phyloP scores from a whole-genome alignment of 2,329 filamentous ascomycete species.

The Chaetomiaceae sp. region DNA sequence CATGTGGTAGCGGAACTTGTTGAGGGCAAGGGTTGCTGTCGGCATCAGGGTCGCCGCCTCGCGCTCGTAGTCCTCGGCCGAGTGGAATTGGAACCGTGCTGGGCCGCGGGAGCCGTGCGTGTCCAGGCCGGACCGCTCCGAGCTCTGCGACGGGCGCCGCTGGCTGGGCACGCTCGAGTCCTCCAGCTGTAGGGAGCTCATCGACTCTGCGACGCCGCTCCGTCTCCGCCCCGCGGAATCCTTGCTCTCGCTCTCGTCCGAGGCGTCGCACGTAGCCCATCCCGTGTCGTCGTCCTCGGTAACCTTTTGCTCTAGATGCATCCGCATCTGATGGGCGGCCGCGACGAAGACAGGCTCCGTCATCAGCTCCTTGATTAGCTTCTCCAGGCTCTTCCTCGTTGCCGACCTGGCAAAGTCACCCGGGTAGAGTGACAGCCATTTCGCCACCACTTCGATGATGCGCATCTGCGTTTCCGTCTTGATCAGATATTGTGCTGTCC shows the following conservation, averaged over 20 bases:
- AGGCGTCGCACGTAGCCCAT: constrained; percentile 81
- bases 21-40: constrained; percentile 62
- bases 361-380: constrained; percentile 71
- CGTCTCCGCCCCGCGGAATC: constrained; percentile 23
- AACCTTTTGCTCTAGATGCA: constrained; percentile 66
- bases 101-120: constrained; percentile 34
- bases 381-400: constrained; percentile 66
- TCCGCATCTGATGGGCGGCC: constrained; percentile 78
- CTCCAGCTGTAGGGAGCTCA: constrained; percentile 46
- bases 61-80: constrained; percentile 73
- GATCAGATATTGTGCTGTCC: constrained; percentile 63
- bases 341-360: constrained; percentile 76
- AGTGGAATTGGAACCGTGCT: constrained; percentile 54
- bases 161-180: constrained; percentile 37
- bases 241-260: constrained; percentile 31
- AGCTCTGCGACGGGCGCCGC: constrained; percentile 43
- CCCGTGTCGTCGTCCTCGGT: constrained; percentile 85
- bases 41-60: constrained; percentile 71
- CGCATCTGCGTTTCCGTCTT: constrained; percentile 78
- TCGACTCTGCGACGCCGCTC: constrained; percentile 40
- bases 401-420: constrained; percentile 82
- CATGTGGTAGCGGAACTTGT: constrained; percentile 81
- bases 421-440: constrained; percentile 86
- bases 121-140: constrained; percentile 39
- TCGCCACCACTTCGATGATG: constrained; percentile 76